Percentiles rank a stretch among this genome's conserved stretches.
Evolutionary conservation across 225 moss, liverwort and hornwort genomes (phyloP).

Genomic region (Lunularia cruciata): DNA sequence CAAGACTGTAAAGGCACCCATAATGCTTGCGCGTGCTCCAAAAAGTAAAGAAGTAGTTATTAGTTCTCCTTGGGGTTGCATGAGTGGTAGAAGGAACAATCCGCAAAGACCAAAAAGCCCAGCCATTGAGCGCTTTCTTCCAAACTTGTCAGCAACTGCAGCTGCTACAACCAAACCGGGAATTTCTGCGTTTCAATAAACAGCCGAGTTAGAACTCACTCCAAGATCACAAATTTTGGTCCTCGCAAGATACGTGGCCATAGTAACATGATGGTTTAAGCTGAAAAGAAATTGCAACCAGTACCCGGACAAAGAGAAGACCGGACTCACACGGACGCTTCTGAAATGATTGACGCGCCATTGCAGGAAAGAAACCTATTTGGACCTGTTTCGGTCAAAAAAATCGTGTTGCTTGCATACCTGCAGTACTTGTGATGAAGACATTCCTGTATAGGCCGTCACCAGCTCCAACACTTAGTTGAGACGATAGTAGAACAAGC

Average conservation of each 20-base stretch:
- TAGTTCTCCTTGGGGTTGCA: constrained; percentile 45
- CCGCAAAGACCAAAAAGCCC: constrained; percentile 60
- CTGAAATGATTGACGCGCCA: too few relatives aligned
- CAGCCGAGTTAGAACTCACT: too few relatives aligned
- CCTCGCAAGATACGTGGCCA: too few relatives aligned
- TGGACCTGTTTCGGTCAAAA: too few relatives aligned
- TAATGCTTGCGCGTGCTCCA: constrained; percentile 72
- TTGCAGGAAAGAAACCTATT: too few relatives aligned
- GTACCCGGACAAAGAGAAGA: too few relatives aligned
- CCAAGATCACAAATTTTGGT: too few relatives aligned
- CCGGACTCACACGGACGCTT: too few relatives aligned
- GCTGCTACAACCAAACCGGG: constrained; percentile 77
- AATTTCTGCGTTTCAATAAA: too few relatives aligned
- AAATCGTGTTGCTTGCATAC: constrained; percentile 25
- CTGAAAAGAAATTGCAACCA: too few relatives aligned
- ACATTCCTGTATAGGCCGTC: constrained; percentile 59
- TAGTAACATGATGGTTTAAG: too few relatives aligned
- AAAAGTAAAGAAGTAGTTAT: constrained; percentile 65
- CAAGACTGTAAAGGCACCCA: constrained; percentile 88
- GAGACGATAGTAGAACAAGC: constrained; percentile 84
- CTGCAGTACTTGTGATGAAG: constrained; percentile 74
- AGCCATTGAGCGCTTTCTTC: constrained; percentile 89
- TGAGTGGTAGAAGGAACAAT: constrained; percentile 61
- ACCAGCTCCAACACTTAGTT: constrained; percentile 66
- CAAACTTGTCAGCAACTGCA: constrained; percentile 63